Evolutionary conservation across 1,284 basidiomycete genomes (phyloP), one percentile per base, ranked within the genome.

Genomic region (Lentinula novae-zelandiae): DNA sequence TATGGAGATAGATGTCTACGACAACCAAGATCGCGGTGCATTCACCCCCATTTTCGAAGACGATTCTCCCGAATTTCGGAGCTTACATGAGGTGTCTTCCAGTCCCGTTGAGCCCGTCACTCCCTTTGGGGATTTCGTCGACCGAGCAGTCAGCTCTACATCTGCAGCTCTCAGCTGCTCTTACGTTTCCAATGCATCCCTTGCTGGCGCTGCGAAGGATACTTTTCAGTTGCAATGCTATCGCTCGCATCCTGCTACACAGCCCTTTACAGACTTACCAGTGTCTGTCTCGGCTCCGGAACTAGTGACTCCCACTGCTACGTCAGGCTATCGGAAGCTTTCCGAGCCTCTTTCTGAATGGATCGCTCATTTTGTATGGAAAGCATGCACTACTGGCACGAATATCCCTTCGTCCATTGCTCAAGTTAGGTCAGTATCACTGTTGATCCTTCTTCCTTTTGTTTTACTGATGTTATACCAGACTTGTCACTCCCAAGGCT

Each of bases 331-430:
- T 75, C 86, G 82, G 76, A 87, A 83, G 65, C 76, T 92, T 15
- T 84, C 87, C 0, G 87, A 89, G 51, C 89, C 90, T 8, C 76
- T 92, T 63, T 82, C 90, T 3, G 85, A 88, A 62, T 92, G 90
- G 90, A 75, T 91, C 46, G 84, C 88, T 46, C 79, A 78, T 58
- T 92, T 87, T 69, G 83, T 90, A 9, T 92, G 90, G 90, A 90
- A 88, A 69, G 83, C 84, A 52, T 90, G 90, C 69, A 87, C 85
- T 20, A 86, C 84, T 20, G 85, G 83, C 54, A 76, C 85, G 62
- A 79, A 79, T 66, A 73, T 91, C 51, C 82, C 86, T 6, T 68
- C 78, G 33, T 66, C 70, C 31, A 81, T 83, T 66, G 72, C 76
- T 36, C 74, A 72, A 63, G 71, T 79, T 61, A 73, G 72, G 85